phyloP scores from a whole-genome alignment of 2,329 filamentous ascomycete genomes.

The Monilinia fructigena region DNA sequence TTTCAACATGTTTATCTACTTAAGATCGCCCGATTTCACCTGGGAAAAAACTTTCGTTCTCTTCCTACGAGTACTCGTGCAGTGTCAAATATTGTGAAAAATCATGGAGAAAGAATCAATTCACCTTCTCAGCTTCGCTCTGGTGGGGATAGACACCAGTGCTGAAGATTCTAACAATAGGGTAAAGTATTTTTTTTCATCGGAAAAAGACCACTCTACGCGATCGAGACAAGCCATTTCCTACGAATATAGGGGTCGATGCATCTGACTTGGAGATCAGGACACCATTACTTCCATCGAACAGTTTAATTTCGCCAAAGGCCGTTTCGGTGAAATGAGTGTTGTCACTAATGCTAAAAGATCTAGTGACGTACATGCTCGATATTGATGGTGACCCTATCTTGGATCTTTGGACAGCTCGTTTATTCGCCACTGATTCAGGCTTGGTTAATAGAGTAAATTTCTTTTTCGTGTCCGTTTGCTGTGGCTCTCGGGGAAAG shows the following conservation, averaged over 20 bases:
- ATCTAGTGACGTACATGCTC: background rate
- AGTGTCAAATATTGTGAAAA: too few relatives aligned
- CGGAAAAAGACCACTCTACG: background rate
- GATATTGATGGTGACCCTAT: conserved; percentile 27
- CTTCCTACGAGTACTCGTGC: too few relatives aligned
- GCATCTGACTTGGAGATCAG: background rate
- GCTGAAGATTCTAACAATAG: background rate
- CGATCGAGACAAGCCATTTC: background rate
- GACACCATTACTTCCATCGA: background rate
- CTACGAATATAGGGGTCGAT: background rate
- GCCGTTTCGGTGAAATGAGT: background rate
- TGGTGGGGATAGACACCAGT: background rate
- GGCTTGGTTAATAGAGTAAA: conserved; percentile 46
- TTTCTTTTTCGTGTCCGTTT: conserved; percentile 48
- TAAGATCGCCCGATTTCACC: too few relatives aligned
- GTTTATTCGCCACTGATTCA: conserved; percentile 45
- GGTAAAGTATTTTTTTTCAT: background rate
- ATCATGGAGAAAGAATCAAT: too few relatives aligned
- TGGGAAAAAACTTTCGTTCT: too few relatives aligned
- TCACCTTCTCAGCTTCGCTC: too few relatives aligned
- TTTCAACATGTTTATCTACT: too few relatives aligned
- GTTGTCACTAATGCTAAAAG: background rate
- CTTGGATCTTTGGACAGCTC: conserved; percentile 41
- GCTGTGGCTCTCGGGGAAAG: conserved; percentile 49
- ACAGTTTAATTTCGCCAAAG: background rate